Percentiles rank a stretch among this genome's conserved stretches.
Evolutionary conservation across 192 early-diverging fungal species (phyloP).

Genomic region (Phlyctochytrium arcticum): DNA sequence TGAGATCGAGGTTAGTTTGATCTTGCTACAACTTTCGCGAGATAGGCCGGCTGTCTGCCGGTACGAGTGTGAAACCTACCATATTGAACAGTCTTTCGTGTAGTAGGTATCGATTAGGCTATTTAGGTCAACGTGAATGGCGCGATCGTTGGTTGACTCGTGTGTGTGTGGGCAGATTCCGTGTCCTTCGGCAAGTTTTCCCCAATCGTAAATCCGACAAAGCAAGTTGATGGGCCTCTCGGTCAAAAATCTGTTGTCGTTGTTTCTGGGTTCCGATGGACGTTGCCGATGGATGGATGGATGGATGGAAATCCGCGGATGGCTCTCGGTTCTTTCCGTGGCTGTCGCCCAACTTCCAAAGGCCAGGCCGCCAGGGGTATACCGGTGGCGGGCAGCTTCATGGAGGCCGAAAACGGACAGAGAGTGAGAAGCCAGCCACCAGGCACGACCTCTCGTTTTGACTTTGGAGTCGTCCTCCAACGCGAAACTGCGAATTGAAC

Average conservation of each 20-base stretch:
- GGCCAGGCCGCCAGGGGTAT: no score
- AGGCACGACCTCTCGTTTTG: no score
- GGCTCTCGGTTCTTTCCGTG: background rate
- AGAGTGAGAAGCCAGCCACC: no score
- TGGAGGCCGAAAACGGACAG: no score
- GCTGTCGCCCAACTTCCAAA: no score
- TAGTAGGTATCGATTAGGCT: background rate
- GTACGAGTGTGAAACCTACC: background rate
- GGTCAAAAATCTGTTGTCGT: background rate
- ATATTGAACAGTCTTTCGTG: background rate
- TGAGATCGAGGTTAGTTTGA: slow-evolving; percentile 1
- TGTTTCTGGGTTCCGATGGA: background rate
- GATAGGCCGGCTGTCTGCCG: no score
- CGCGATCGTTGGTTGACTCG: background rate
- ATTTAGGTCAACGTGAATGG: background rate
- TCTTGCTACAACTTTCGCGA: background rate
- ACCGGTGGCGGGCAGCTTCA: no score
- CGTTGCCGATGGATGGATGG: background rate
- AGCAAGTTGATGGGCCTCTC: no score
- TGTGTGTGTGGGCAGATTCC: no score
- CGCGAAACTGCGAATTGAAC: no score
- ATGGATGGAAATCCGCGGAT: background rate
- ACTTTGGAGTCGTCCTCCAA: no score
- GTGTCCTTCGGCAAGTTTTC: no score
- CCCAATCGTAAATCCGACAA: background rate